Evolutionary conservation across 768 basidiomycete species (phyloP).

Genomic region (Imleria badia): DNA sequence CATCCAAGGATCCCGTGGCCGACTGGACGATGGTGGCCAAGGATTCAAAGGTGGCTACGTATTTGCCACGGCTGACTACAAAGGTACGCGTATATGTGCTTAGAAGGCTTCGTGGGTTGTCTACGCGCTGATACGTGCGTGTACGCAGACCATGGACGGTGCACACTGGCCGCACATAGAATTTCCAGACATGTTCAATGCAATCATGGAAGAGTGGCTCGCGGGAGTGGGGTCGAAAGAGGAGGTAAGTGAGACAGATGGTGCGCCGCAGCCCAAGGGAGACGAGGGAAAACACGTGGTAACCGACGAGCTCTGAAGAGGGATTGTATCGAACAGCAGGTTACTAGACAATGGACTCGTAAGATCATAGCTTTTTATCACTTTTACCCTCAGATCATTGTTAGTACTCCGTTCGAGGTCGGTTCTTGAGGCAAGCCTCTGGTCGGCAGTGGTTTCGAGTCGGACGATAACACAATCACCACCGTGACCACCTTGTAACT

Average conservation of each 20-base stretch:
- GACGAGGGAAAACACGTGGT: neutral
- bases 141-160: conserved; percentile 45
- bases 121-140: conserved; percentile 35
- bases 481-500: too few relatives aligned
- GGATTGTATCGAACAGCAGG: too few relatives aligned
- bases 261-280: neutral
- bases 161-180: conserved; percentile 77
- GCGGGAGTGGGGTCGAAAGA: conserved; percentile 3
- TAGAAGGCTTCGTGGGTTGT: conserved; percentile 20
- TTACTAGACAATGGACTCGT: too few relatives aligned
- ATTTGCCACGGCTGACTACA: conserved; percentile 36
- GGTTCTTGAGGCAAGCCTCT: too few relatives aligned
- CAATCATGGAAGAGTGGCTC: conserved; percentile 54
- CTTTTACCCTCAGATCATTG: too few relatives aligned
- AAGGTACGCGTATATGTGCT: conserved; percentile 30
- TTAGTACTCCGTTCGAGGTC: too few relatives aligned
- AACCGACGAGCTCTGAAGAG: conserved; percentile 20
- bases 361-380: too few relatives aligned
- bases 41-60: conserved; percentile 26
- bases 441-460: too few relatives aligned
- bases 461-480: too few relatives aligned
- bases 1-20: conserved; percentile 42
- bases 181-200: conserved; percentile 51
- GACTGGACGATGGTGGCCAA: conserved; percentile 39
- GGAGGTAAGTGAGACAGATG: neutral